Conservation (phyloP, 2,329 filamentous ascomycete genomes). For the Phialemonium atrogriseum region DNA sequence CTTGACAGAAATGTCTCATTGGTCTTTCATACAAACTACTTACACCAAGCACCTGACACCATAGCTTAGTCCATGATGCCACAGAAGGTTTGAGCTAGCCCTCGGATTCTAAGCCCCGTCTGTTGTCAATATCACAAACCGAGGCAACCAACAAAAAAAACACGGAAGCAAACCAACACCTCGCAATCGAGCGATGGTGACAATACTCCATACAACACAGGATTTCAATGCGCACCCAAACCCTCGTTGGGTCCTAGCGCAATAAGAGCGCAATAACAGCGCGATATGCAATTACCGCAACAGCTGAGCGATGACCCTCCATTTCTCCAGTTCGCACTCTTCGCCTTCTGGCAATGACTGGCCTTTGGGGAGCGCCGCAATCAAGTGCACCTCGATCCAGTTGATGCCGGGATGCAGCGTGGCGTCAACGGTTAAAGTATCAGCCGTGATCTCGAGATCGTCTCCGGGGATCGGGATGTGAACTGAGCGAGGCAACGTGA, state of each 20-base stretch:
- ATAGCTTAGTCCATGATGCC: no score
- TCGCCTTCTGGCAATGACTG: conserved; percentile 48
- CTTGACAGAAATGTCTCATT: no score
- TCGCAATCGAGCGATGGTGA: neutral
- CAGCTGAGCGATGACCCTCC: conserved; percentile 68
- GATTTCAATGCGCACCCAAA: neutral
- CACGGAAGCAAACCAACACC: neutral
- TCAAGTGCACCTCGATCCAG: conserved; percentile 67
- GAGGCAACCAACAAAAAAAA: no score
- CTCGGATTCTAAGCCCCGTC: no score
- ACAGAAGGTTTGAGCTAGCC: no score
- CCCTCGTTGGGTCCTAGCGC: no score
- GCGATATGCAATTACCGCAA: conserved; percentile 31
- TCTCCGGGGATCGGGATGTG: conserved; percentile 45
- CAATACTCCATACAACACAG: neutral
- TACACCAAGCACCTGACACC: no score
- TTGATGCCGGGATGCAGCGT: conserved; percentile 66
- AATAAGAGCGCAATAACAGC: neutral
- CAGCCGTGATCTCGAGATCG: conserved; percentile 32
- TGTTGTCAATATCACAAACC: no score
- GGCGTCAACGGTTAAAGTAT: conserved; percentile 67
- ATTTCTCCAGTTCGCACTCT: conserved; percentile 68
- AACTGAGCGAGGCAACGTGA: conserved; percentile 42
- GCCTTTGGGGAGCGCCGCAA: conserved; percentile 58
- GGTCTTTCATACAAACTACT: no score